A percentile compares a stretch with the other conserved stretches of the same genome.
Evolutionary conservation across 345 rosid species (phyloP).

Genomic region (Microcos paniculata): DNA sequence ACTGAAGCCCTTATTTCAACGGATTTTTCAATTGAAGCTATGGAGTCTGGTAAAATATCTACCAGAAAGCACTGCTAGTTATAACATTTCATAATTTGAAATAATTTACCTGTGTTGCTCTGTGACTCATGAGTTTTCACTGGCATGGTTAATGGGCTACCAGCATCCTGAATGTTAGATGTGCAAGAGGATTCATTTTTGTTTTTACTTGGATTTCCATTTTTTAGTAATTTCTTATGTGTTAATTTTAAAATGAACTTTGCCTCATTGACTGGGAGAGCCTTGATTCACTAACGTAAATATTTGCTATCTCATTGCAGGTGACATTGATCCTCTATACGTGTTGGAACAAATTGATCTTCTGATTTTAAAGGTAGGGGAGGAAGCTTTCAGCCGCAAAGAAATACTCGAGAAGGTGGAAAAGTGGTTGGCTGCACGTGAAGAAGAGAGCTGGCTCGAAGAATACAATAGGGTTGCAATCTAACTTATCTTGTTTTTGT

Average conservation of each 20-base stretch:
- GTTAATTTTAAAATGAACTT: background rate
- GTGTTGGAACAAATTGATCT: conserved; percentile 58
- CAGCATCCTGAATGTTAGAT: background rate
- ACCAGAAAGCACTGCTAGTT: background rate
- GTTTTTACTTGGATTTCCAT: background rate
- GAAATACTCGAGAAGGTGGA: conserved; percentile 74
- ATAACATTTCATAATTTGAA: background rate
- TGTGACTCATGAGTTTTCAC: background rate
- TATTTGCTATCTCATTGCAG: conserved; percentile 25
- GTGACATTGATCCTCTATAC: conserved; percentile 44
- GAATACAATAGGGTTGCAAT: conserved; percentile 64
- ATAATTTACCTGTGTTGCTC: background rate
- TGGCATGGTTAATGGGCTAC: background rate
- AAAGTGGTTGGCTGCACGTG: conserved; percentile 71
- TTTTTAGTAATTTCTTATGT: background rate
- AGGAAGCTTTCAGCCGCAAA: conserved; percentile 61
- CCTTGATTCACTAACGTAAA: background rate
- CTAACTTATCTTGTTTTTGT: background rate
- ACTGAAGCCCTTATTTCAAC: conserved; percentile 31
- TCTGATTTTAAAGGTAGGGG: conserved; percentile 61
- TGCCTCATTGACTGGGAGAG: background rate
- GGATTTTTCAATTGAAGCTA: conserved; percentile 47
- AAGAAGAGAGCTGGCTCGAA: conserved; percentile 81
- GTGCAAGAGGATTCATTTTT: background rate
- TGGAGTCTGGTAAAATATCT: conserved; percentile 47